These are phyloP conservation scores for Solanum medicagineum DNA, from an alignment of 257 asterid species.

Conservation along the genomic window DNA sequence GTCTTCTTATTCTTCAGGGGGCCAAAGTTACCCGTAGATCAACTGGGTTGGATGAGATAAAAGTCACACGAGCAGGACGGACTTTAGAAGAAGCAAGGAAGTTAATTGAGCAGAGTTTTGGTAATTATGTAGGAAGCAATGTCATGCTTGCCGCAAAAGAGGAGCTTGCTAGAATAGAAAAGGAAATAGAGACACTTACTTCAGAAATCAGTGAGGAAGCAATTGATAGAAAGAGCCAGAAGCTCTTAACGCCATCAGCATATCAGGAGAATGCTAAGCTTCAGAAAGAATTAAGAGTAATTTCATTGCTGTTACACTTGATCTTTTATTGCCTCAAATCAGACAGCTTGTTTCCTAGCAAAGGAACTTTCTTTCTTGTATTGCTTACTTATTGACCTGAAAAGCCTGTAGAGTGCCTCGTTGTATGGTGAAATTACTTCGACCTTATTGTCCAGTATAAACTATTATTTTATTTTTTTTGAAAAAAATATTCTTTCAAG, in stretches of 20 bases:
- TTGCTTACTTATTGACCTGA: background rate
- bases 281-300: constrained; percentile 81
- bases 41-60: constrained; percentile 38
- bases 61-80: constrained; percentile 58
- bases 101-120: constrained; percentile 95
- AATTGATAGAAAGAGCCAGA: constrained; percentile 64
- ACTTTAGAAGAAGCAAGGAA: constrained; percentile 92
- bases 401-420: background rate
- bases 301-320: constrained; percentile 8
- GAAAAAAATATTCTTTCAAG: background rate
- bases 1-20: constrained; percentile 49
- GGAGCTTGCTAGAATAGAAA: constrained; percentile 71
- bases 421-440: background rate
- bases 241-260: constrained; percentile 47
- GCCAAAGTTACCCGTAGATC: constrained; percentile 58
- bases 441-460: background rate
- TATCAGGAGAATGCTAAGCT: constrained; percentile 76
- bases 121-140: constrained; percentile 95
- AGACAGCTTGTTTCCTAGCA: background rate
- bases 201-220: constrained; percentile 85
- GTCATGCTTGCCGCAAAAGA: constrained; percentile 96
- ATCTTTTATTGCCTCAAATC: background rate
- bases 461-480: background rate
- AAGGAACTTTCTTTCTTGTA: background rate
- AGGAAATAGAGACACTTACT: constrained; percentile 64